Evolutionary conservation across 352 stramenopile species (phyloP).

Genomic region (Poterioochromonas sp.): DNA sequence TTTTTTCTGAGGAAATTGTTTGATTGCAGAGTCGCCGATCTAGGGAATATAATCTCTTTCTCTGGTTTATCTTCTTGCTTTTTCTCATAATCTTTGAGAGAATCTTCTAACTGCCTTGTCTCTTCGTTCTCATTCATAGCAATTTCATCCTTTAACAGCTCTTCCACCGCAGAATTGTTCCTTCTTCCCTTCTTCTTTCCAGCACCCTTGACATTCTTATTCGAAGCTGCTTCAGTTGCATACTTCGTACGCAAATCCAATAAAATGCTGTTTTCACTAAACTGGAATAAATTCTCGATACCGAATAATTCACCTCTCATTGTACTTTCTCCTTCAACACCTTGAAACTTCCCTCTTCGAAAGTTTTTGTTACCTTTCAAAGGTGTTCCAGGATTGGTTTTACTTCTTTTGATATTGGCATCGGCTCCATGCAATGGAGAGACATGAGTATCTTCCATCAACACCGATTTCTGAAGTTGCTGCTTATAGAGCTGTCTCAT

Average conservation of each 20-base stretch:
- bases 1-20: no score
- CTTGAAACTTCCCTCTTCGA: conserved; percentile 46
- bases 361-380: conserved; percentile 39
- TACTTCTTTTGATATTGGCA: not conserved
- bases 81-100: no score
- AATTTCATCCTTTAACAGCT: no score
- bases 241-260: not conserved
- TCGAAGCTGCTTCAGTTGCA: not conserved
- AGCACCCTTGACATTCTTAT: not conserved
- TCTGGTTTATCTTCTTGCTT: no score
- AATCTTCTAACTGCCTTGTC: no score
- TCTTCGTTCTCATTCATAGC: no score
- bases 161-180: no score
- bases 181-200: not conserved
- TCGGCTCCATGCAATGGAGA: no score
- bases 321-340: conserved; percentile 28
- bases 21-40: no score
- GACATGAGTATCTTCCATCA: conserved; percentile 47
- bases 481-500: conserved; percentile 85
- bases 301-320: conserved; percentile 27
- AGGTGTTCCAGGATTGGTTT: not conserved
- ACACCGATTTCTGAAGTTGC: conserved; percentile 72
- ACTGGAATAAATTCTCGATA: conserved; percentile 25
- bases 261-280: not conserved
- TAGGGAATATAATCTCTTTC: no score